Base-by-base conservation (phyloP, 805 yeast species). In the Wickerhamomyces alni region DNA sequence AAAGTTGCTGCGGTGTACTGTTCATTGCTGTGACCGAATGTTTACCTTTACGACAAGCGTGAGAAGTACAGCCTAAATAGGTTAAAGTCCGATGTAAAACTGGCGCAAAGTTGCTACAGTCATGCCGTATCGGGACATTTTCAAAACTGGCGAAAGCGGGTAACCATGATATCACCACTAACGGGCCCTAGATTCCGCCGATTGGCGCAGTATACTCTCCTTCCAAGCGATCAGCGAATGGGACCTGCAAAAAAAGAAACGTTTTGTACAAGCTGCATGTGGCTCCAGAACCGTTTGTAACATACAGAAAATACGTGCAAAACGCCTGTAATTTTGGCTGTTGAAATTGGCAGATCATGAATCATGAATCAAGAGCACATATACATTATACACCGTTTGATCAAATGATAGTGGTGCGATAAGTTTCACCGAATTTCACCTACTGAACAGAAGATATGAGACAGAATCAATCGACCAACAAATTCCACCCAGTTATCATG, bases 231-330 rank as follows among this genome's bases (percentile, higher is more conserved):
- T 21, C 24, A 7, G 24, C 24, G 24, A 21, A 7, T 29, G 32
- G 17, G 32, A 26, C 29, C 29, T 26, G 32, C 19, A 29, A 31
- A 31, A 31, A 31, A 31, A 21, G 33, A 31, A 31, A 31, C n/a
- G 33, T 18, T 19, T 29, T 29, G 19, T 6, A 5, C 25, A 13
- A 13, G 33, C 33, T 31, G 33, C 33, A 31, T 29, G 31, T 29
- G 33, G 17, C 19, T 31, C 33, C 33, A 18, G 25, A 31, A 18
- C 33, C 33, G 33, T 31, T 31, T 31, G 5, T 31, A 8, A 6
- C 24, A 21, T 29, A 29, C 31, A 29, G 17, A 18, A 29, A n/a
- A 16, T 6, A 29, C 29, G 12, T 26, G 9, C 24, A 21, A 21
- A 12, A 26, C 29, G 29, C 15, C 29, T 26, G 29, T 26, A 26